These are phyloP conservation scores for Candida caryicola DNA, from an alignment of 805 yeast species.

Conservation along the genomic window DNA sequence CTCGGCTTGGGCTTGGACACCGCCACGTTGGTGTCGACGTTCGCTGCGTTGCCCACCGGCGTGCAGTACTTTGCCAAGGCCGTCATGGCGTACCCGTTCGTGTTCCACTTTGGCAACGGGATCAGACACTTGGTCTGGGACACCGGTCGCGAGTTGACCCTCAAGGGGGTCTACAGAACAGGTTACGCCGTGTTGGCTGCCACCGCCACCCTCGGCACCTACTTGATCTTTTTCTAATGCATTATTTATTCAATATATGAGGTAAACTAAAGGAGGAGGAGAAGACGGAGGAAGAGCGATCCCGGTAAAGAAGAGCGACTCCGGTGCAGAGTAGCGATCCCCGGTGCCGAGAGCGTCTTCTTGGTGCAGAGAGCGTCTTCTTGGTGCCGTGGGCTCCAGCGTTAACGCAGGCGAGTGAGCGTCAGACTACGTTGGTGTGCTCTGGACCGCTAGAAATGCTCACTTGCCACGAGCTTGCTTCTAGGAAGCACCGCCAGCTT, in stretches of 20 bases:
- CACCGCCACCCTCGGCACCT: slow-evolving; percentile 56
- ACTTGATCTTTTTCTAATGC: slow-evolving; percentile 45
- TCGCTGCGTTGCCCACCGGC: slow-evolving; percentile 62
- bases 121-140: slow-evolving; percentile 95
- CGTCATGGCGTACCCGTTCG: slow-evolving; percentile 74
- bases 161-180: slow-evolving; percentile 88
- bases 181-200: slow-evolving; percentile 81
- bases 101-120: slow-evolving; percentile 84
- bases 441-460: too few species aligned
- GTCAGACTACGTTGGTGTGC: too few species aligned
- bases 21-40: slow-evolving; percentile 48
- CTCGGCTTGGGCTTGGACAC: slow-evolving; percentile 56
- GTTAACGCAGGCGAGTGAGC: too few species aligned
- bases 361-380: too few species aligned
- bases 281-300: too few species aligned
- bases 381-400: too few species aligned
- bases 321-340: too few species aligned
- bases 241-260: not conserved
- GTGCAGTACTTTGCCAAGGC: slow-evolving; percentile 66
- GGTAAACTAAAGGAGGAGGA: not conserved
- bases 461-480: too few species aligned
- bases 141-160: slow-evolving; percentile 70
- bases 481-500: too few species aligned
- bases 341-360: too few species aligned
- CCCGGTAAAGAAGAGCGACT: too few species aligned